Conservation (phyloP, 2,329 filamentous ascomycete species). For the Aspergillus eucalypticola region DNA sequence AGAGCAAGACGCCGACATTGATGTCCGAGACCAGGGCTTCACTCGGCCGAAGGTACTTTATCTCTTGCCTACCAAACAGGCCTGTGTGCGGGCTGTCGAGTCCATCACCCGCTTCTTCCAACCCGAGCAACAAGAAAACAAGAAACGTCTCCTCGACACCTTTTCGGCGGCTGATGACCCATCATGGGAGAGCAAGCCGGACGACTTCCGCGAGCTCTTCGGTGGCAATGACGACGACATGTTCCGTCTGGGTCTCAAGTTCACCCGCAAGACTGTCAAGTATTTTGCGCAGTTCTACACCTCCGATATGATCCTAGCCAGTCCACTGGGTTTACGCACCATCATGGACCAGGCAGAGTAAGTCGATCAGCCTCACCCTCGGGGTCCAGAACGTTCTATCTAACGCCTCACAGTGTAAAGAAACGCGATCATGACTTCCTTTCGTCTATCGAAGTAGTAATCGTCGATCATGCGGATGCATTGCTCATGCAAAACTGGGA, state of each 20-base stretch:
- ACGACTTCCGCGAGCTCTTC: conserved; percentile 87
- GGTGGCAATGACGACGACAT: conserved; percentile 96
- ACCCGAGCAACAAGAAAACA: conserved; percentile 92
- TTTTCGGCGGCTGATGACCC: conserved; percentile 71
- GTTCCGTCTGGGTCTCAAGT: conserved; percentile 94
- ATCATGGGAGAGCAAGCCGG: conserved; percentile 72
- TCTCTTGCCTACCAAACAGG: conserved; percentile 82
- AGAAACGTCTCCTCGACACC: conserved; percentile 83
- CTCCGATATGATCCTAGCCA: conserved; percentile 91
- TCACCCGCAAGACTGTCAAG: conserved; percentile 93
- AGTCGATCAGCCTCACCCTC: conserved; percentile 22
- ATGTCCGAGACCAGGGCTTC: conserved; percentile 90
- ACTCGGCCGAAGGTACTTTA: conserved; percentile 92
- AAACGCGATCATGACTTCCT: conserved; percentile 84
- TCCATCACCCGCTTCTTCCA: conserved; percentile 73
- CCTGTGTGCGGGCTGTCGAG: conserved; percentile 76
- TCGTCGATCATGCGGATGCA: conserved; percentile 90
- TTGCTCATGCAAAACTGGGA: conserved; percentile 99
- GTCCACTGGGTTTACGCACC: conserved; percentile 84
- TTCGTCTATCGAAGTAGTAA: conserved; percentile 85
- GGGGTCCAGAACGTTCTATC: background rate
- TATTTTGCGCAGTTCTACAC: conserved; percentile 95
- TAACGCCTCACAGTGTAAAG: conserved; percentile 50
- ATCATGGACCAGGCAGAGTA: conserved; percentile 79
- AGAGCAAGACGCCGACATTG: conserved; percentile 65